Conservation (phyloP, 2,329 filamentous ascomycete genomes). For the Nigrospora osmanthi region DNA sequence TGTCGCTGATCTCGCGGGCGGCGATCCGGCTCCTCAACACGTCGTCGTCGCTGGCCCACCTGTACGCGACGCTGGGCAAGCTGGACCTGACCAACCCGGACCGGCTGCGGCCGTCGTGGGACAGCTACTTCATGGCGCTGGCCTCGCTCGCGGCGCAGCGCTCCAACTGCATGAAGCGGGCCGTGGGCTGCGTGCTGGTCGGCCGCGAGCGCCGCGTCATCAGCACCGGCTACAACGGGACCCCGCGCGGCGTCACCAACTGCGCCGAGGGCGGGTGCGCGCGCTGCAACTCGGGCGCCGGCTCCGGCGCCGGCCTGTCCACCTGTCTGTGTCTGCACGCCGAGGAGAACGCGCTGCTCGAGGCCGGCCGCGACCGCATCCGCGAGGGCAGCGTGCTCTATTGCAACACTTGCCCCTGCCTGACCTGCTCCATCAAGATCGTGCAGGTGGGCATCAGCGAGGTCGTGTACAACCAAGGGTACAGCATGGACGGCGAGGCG, state of each 20-base stretch:
- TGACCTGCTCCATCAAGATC: slow-evolving; percentile 98
- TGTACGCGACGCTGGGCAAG: slow-evolving; percentile 64
- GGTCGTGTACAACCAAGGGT: slow-evolving; percentile 89
- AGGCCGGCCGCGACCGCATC: slow-evolving; percentile 87
- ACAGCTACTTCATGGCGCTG: slow-evolving; percentile 97
- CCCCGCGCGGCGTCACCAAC: slow-evolving; percentile 80
- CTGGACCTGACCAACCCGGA: slow-evolving; percentile 72
- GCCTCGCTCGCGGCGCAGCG: slow-evolving; percentile 83
- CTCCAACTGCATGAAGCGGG: slow-evolving; percentile 96
- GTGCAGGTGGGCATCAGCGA: slow-evolving; percentile 92
- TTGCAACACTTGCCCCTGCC: slow-evolving; percentile 91
- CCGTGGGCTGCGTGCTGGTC: slow-evolving; percentile 91
- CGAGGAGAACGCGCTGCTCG: slow-evolving; percentile 92
- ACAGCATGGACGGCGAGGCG: slow-evolving; percentile 86
- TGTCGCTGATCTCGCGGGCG: slow-evolving; percentile 72
- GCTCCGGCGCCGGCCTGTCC: slow-evolving; percentile 63
- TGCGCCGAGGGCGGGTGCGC: slow-evolving; percentile 88
- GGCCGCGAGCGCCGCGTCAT: slow-evolving; percentile 75
- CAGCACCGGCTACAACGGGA: slow-evolving; percentile 95
- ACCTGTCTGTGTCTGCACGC: slow-evolving; percentile 97
- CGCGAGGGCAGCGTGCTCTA: slow-evolving; percentile 77
- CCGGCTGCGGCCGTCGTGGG: slow-evolving; percentile 84
- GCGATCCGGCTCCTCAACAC: slow-evolving; percentile 84
- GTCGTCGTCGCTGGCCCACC: slow-evolving; percentile 59
- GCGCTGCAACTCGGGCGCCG: slow-evolving; percentile 72